phyloP scores from a whole-genome alignment of 1,139 yeast species.

The Yarrowia galli region DNA sequence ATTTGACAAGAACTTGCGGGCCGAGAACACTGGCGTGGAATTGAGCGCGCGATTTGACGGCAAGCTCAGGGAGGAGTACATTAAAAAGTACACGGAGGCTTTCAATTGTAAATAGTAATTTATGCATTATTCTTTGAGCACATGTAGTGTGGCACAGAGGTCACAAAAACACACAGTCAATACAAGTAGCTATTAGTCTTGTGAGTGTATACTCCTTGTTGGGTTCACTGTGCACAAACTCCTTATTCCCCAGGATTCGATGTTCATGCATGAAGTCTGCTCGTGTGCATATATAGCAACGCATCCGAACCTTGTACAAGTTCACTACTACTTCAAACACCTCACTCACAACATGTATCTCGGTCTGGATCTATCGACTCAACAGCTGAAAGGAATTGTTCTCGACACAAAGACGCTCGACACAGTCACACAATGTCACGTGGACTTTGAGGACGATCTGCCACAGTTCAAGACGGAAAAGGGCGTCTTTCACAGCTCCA shows the following conservation, averaged over 20 bases:
- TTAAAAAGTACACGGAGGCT: conserved; percentile 6
- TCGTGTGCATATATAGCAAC: conserved; percentile 14
- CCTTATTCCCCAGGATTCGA: background rate
- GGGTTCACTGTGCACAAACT: background rate
- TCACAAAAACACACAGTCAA: too few species aligned
- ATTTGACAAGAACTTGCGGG: background rate
- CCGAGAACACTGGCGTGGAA: background rate
- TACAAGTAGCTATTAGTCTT: too few species aligned
- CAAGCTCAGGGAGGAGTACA: conserved; percentile 13
- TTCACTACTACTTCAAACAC: background rate
- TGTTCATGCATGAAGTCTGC: conserved; percentile 1
- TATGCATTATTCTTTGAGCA: conserved; percentile 6
- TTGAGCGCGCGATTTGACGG: conserved; percentile 5
- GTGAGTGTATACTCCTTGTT: too few species aligned
- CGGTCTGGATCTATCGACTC: conserved; percentile 90
- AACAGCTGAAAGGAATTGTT: conserved; percentile 75
- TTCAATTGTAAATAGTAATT: conserved; percentile 34
- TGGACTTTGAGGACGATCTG: conserved; percentile 74
- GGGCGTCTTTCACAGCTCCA: conserved; percentile 66
- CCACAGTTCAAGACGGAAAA: conserved; percentile 66
- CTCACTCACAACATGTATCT: conserved; percentile 26
- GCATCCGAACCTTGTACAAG: background rate
- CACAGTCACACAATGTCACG: conserved; percentile 64
- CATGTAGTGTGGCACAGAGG: too few species aligned
- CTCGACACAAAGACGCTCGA: conserved; percentile 64